Evolutionary conservation across 225 moss, liverwort and hornwort genomes (phyloP), one percentile per base, ranked within the genome.

Genomic region (Bryum argenteum): DNA sequence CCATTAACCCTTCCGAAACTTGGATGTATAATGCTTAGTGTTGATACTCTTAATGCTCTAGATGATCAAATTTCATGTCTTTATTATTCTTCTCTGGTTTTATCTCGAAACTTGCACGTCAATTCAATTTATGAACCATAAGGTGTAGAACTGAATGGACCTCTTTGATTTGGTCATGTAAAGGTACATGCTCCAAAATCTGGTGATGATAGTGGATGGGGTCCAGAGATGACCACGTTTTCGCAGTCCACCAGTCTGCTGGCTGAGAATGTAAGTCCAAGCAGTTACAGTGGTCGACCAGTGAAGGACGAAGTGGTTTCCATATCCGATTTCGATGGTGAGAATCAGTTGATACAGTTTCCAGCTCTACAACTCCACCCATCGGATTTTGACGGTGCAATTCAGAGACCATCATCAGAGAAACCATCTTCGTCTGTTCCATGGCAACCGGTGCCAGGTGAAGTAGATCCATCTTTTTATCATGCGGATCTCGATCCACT

Each of bases 281-380:
- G 58, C 54, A 69, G 63, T 54, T 71, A 74, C 55, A 33, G 45
- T 67, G 57, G 62, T 71, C 74, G 78, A 24, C 66, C 75, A 39
- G 53, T 76, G 33, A 84, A 81, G 51, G 81, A 79, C 24, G 84
- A 74, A 79, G 79, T 68, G 52, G 67, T 68, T 65, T 55, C 77
- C 39, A 58, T 71, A 15, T 75, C 79, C 41, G 77, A 71, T 66
- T 70, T 79, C 54, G 78, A 73, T 60, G 66, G 66, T 80, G 80
- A 81, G 39, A 75, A 81, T 39, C 83, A 76, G 42, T 70, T 73
- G 24, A 76, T 80, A 61, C 70, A 77, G 63, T 84, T 78, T 72
- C 78, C 81, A 61, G 65, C 57, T 38, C 76, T 79, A 54, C 82
- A 76, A 73, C 65, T 79, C n/a, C 76, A 75, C 42, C 71, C 71